Conservation (phyloP, 2,329 filamentous ascomycete species). For the Blastomyces parvus region DNA sequence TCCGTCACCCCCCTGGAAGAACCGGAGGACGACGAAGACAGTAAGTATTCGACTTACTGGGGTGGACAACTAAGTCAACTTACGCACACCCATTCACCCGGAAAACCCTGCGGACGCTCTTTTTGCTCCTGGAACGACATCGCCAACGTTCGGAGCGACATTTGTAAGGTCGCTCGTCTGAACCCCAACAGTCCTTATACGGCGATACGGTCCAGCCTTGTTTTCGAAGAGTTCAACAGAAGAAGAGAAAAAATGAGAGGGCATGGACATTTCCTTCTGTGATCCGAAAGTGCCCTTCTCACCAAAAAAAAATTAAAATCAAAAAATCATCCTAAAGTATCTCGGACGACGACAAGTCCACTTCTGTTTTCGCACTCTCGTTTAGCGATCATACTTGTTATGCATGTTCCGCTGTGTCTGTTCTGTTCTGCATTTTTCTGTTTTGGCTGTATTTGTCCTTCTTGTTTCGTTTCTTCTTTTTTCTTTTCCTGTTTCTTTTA, state of each 20-base stretch:
- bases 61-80: slow-evolving; percentile 12
- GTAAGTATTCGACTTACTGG: slow-evolving; percentile 17
- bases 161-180: background rate
- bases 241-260: slow-evolving; percentile 12
- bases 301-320: slow-evolving; percentile 15
- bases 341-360: slow-evolving; percentile 18
- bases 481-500: background rate
- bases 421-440: background rate
- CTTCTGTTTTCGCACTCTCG: slow-evolving; percentile 14
- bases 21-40: slow-evolving; percentile 20
- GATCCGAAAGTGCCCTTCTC: slow-evolving; percentile 5
- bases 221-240: slow-evolving; percentile 14
- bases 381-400: slow-evolving; percentile 9
- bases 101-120: slow-evolving; percentile 5
- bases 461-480: background rate
- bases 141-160: slow-evolving; percentile 8
- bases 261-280: slow-evolving; percentile 9
- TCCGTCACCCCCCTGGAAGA: slow-evolving; percentile 16
- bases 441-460: slow-evolving; percentile 1
- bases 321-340: slow-evolving; percentile 20
- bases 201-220: background rate
- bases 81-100: slow-evolving; percentile 10
- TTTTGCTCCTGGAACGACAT: slow-evolving; percentile 15
- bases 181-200: background rate
- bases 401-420: slow-evolving; percentile 4